Evolutionary conservation across 352 stramenopile species (phyloP).

Genomic region (Globisporangium uncinulatum): DNA sequence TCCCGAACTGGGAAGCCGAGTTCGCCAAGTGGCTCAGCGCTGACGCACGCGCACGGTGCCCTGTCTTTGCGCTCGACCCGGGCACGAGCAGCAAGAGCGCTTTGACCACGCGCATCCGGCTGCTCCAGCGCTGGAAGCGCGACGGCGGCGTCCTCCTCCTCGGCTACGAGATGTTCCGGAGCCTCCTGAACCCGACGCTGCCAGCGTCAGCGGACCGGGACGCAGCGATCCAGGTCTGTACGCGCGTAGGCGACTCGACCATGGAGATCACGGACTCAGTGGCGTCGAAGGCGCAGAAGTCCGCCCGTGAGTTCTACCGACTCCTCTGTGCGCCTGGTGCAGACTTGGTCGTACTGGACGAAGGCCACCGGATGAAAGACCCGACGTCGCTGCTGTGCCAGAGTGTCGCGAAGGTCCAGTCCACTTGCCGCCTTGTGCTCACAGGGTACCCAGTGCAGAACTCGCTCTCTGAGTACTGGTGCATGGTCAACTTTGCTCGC

Average conservation of each 20-base stretch:
- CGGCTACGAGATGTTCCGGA: slow-evolving; percentile 89
- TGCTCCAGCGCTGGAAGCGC: slow-evolving; percentile 71
- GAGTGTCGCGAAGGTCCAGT: slow-evolving; percentile 69
- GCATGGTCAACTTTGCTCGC: slow-evolving; percentile 87
- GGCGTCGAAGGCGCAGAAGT: slow-evolving; percentile 45
- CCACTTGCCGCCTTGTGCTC: slow-evolving; percentile 82
- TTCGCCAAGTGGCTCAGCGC: slow-evolving; percentile 94
- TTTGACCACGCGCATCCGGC: slow-evolving; percentile 34
- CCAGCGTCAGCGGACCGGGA: slow-evolving; percentile 23
- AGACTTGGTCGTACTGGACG: slow-evolving; percentile 80
- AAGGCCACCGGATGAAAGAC: slow-evolving; percentile 87
- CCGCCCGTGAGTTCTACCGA: slow-evolving; percentile 38
- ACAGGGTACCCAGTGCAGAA: slow-evolving; percentile 96
- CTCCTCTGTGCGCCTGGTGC: slow-evolving; percentile 63
- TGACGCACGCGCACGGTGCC: slow-evolving; percentile 47
- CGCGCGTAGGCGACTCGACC: slow-evolving; percentile 48
- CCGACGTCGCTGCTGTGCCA: slow-evolving; percentile 80
- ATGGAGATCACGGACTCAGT: slow-evolving; percentile 59
- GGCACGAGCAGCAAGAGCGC: slow-evolving; percentile 51
- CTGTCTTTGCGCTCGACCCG: slow-evolving; percentile 58
- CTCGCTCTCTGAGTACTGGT: slow-evolving; percentile 90
- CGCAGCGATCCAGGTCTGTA: slow-evolving; percentile 55
- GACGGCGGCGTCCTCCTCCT: slow-evolving; percentile 77
- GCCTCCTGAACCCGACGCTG: slow-evolving; percentile 68
- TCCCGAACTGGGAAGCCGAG: slow-evolving; percentile 97